phyloP scores from a whole-genome alignment of 129 eudicot species.

The Ambrosia trifida region DNA sequence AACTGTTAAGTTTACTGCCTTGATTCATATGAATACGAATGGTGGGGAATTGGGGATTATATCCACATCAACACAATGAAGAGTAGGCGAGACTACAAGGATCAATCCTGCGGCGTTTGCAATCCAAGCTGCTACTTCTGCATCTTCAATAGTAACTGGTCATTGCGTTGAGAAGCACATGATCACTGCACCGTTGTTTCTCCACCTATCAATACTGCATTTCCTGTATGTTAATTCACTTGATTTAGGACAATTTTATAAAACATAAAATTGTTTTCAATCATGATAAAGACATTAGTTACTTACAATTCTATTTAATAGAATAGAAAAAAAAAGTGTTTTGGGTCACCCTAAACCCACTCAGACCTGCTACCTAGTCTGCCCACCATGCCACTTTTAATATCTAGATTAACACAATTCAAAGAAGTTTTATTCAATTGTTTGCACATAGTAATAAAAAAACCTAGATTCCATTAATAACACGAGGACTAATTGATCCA shows the following conservation, averaged over 20 bases:
- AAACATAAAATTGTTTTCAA: too few relatives aligned
- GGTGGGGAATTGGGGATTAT: slow-evolving; percentile 61
- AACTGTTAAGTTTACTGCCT: slow-evolving; percentile 49
- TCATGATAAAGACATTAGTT: too few relatives aligned
- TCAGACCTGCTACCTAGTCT: too few relatives aligned
- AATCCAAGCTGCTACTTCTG: slow-evolving; percentile 41
- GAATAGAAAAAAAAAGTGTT: too few relatives aligned
- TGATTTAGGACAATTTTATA: neutral
- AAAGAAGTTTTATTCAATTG: too few relatives aligned
- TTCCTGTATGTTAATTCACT: slow-evolving; percentile 39
- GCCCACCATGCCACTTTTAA: too few relatives aligned
- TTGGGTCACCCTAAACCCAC: too few relatives aligned
- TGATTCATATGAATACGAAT: slow-evolving; percentile 55
- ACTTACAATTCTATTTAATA: too few relatives aligned
- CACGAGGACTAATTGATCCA: too few relatives aligned
- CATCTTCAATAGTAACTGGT: slow-evolving; percentile 38
- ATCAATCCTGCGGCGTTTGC: slow-evolving; percentile 59
- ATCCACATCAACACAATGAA: slow-evolving; percentile 48
- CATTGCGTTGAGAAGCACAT: slow-evolving; percentile 58
- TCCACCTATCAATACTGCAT: slow-evolving; percentile 42
- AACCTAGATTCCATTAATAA: too few relatives aligned
- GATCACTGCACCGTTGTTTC: slow-evolving; percentile 41
- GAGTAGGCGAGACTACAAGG: slow-evolving; percentile 56
- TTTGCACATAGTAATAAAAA: too few relatives aligned
- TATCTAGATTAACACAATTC: too few relatives aligned